Base-by-base conservation (phyloP, 371 early-diverging fungal species). In the Coemansia sp. region DNA sequence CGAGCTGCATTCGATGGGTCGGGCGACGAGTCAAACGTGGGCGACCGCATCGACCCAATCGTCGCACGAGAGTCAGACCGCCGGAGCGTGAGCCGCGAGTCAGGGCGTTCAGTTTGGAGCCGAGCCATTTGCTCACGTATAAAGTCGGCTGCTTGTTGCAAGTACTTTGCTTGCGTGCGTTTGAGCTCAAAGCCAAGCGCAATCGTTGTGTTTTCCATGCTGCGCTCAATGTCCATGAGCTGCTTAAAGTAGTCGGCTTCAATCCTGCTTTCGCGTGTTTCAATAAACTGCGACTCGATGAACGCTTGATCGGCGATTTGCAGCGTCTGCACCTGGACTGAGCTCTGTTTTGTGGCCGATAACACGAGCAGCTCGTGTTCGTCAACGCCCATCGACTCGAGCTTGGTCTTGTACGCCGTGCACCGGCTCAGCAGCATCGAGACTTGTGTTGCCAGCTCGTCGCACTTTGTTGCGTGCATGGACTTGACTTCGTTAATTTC, bases 121-220 rank as follows among this genome's bases (percentile, higher is more conserved):
- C 63, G 44, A 8, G 72, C 68, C 73, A 77, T 72, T 54, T 77
- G 78, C 51, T 77, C 78, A 33, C 78, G 78, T 14, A 77, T 61
- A 68, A 77, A 77, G 51, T 77, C 78, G 3, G 78, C 78, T 3
- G 78, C 78, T 40, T 77, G 78, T 50, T 72, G 58, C 65, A 77
- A 42, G 39, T 72, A 77, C 65, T 68, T 72, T 5, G 73, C 78
- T 63, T 77, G 78, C 16, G 78, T 77, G 59, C 78, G 78, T 56
- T 72, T 72, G 16, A 77, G 78, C 66, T 77, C 78, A 33, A 77
- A 77, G 2, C 78, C 78, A 51, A 77, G 50, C 9, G 78, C 78
- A 42, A 77, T 72, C 14, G 74, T 78, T 16, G 78, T 78, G 60
- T 78, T 78, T 39, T 78, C 78, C 78, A 78, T 78, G 64, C 74